These are phyloP conservation scores for Rubroboletus satanas DNA, from an alignment of 768 basidiomycete species.

Conservation along the genomic window DNA sequence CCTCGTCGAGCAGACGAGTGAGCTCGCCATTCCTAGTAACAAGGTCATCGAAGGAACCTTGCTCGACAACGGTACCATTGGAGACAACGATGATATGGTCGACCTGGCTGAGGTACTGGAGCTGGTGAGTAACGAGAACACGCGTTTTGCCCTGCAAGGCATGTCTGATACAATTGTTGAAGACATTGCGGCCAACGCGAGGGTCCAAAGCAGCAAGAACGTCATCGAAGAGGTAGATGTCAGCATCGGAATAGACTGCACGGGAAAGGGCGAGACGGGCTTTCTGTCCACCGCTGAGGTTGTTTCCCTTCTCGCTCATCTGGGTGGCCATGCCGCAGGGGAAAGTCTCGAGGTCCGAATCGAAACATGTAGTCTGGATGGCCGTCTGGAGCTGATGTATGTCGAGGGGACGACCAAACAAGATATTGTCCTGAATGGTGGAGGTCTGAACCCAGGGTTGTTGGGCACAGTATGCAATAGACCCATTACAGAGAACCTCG, in stretches of 20 bases:
- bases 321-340: slow-evolving; percentile 36
- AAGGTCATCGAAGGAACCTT: slow-evolving; percentile 41
- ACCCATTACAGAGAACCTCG: slow-evolving; percentile 20
- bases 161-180: slow-evolving; percentile 25
- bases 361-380: slow-evolving; percentile 27
- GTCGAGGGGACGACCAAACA: slow-evolving; percentile 30
- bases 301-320: slow-evolving; percentile 46
- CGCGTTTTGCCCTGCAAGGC: slow-evolving; percentile 25
- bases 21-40: slow-evolving; percentile 27
- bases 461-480: slow-evolving; percentile 32
- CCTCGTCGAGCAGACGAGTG: slow-evolving; percentile 23
- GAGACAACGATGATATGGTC: slow-evolving; percentile 48
- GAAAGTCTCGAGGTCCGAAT: slow-evolving; percentile 28
- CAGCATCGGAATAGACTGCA: slow-evolving; percentile 42
- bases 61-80: slow-evolving; percentile 43
- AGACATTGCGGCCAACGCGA: slow-evolving; percentile 37
- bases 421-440: slow-evolving; percentile 31
- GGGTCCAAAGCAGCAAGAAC: slow-evolving; percentile 46
- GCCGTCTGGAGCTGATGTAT: slow-evolving; percentile 25
- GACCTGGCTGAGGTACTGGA: slow-evolving; percentile 31
- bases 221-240: slow-evolving; percentile 44
- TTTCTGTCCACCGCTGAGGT: slow-evolving; percentile 46
- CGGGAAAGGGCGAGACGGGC: slow-evolving; percentile 45
- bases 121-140: slow-evolving; percentile 29
- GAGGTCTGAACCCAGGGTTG: slow-evolving; percentile 31